Base-by-base conservation (phyloP, 2,329 filamentous ascomycete genomes). In the Cordyceps tenuipes region DNA sequence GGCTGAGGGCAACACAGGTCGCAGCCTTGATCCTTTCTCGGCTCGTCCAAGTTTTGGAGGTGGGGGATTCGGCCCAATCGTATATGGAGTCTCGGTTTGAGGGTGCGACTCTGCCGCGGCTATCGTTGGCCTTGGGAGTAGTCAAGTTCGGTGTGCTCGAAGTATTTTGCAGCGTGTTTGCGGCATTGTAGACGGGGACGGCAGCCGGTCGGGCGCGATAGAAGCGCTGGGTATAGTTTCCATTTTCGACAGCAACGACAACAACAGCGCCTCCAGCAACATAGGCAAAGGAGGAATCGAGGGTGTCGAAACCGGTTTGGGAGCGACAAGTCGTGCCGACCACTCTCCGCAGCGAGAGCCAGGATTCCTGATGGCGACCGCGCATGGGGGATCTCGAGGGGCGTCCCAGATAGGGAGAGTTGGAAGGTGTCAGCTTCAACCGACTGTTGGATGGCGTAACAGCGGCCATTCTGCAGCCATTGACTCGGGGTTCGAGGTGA, bases 201-300 rank as follows among this genome's bases (percentile, higher is more conserved):
- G 90, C 88, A 23, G 86, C 85, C 12, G 92, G 91, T 36, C 90
- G 84, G 46, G 93, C 94, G 69, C 91, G 85, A 76, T 90, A 97
- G 77, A 97, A 97, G 62, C 91, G 87, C 71, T 97, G 93, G 1
- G 82, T 82, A 68, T 82, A 83, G 55, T 77, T 73, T 69, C 89
- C 79, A 56, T 85, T 83, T 64, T 90, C 84, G 57, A 97, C 79
- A 66, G 89, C 86, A 8, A 92, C 90, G 19, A 97, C 84, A 0
- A 99, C 90, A n/a, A 91, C 93, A 48, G 93, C 91, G 10, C 91
- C 94, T 59, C 94, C 94, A 9, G 94, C 93, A 64, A 91, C 92
- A 71, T 96, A 94, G 59, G 91, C 91, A 73, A 97, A 96, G 55
- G 82, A 87, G 13, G 86, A 83, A 46, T 87, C 79, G 62, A 93